Base-by-base conservation (phyloP, 352 stramenopile genomes). In the Phytophthora vignae region DNA sequence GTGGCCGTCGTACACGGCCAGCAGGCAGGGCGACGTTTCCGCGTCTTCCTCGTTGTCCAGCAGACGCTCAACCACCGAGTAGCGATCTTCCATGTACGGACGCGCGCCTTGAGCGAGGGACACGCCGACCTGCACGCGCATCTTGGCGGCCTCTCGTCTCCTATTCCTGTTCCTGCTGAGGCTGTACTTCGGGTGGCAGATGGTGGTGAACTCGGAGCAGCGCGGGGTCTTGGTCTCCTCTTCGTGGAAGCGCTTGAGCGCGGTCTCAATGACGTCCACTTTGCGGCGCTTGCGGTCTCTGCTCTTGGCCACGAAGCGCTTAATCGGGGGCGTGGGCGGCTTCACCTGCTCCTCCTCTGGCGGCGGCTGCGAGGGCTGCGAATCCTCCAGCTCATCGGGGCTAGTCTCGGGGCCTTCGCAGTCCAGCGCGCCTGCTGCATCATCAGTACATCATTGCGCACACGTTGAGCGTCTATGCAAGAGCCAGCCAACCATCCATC, bases 21-120 rank as follows among this genome's bases (percentile, higher is more conserved):
- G 48, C 25, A 93, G 67, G 55, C 81, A 91, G 17, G 83, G 79
- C 25, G 80, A 85, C 70, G 69, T 60, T 42, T 80, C 79, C 2
- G 57, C 61, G 46, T 90, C 74, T 17, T 81, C 71, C 44, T 81
- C 60, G 48, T 75, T 66, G 11, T 88, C 83, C 55, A 92, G 79
- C 40, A 95, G 64, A n/a, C 78, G 77, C 56, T 87, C 82, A 14
- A 85, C 71, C 4, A 93, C 82, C 8, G 85, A 88, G 55, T 85
- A 90, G 1, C 84, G 83, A 62, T 95, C 87, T 75, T 95, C 87
- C 87, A 95, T 95, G 73, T 95, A 95, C 40, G 76, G 75, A 15
- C 87, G 80, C 8, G 85, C 84, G 15, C 87, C 87, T 68, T 95
- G 87, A 10, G 85, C 84, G 1, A 79, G 54, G 15, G 84, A 76